Evolutionary conservation across 78 protist species (phyloP), one percentile per base, ranked within the genome.

Genomic region (Dictyostelium purpureum): DNA sequence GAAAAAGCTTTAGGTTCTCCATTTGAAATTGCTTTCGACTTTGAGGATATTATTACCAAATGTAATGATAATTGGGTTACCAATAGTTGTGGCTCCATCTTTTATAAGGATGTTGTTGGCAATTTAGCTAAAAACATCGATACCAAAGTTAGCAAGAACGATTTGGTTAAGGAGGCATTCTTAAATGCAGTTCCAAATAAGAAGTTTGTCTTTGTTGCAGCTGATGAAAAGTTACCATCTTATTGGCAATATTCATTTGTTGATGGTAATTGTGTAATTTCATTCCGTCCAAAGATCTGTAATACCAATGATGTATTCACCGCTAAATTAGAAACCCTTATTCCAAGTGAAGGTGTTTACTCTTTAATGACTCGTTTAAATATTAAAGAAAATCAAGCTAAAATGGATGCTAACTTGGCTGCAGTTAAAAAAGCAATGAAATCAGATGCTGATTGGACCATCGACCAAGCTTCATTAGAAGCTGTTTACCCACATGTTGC

Each of bases 81-180:
- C n/a, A n/a, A n/a, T n/a, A n/a, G n/a, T n/a, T n/a, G n/a, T n/a
- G n/a, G n/a, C n/a, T n/a, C n/a, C n/a, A n/a, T n/a, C n/a, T n/a
- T n/a, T n/a, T n/a, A n/a, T n/a, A n/a, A n/a, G n/a, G n/a, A n/a
- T n/a, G n/a, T n/a, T n/a, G n/a, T n/a, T n/a, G n/a, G n/a, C n/a
- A n/a, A n/a, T n/a, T n/a, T n/a, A n/a, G 51, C 79, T 0, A 11
- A n/a, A 11, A 82, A 82, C 71, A 70, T 82, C 54, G 12, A 0
- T 6, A n/a, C n/a, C n/a, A 70, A 67, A 45, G 56, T 77, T 40
- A 40, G 78, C 28, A 43, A 6, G 0, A 79, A 82, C 37, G 70
- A 56, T 11, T 54, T 82, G 79, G 54, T 82, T 33, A 24, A 37
- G 56, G 90, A 82, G 42, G 90, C 90, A 14, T 82, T 82, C 73